Conservation (phyloP, 176 grass and related monocot genomes). For the Zoysia japonica region DNA sequence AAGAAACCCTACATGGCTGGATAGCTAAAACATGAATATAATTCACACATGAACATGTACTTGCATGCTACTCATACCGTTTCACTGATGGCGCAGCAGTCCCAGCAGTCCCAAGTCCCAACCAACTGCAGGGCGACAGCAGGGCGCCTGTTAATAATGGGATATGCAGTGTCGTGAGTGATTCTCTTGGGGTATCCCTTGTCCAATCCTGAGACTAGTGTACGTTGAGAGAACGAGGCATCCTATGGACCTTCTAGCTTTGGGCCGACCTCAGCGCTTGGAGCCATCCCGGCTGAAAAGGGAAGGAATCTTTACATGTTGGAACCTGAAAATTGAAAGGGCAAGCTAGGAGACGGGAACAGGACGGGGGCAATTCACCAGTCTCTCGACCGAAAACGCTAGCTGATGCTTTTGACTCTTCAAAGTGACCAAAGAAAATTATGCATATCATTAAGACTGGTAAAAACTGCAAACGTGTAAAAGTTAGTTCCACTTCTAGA, state of each 20-base stretch:
- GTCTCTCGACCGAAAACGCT: slow-evolving; percentile 9
- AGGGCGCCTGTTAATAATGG: slow-evolving; percentile 33
- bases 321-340: slow-evolving; percentile 5
- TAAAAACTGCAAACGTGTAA: not conserved
- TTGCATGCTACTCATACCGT: slow-evolving; percentile 28
- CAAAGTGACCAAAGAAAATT: not conserved
- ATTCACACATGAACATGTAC: not conserved
- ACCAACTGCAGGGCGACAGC: slow-evolving; percentile 29
- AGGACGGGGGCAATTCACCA: not conserved
- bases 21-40: no score
- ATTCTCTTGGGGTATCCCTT: slow-evolving; percentile 49
- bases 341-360: not conserved
- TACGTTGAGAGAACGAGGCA: slow-evolving; percentile 14
- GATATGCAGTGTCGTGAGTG: slow-evolving; percentile 36
- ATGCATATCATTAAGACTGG: not conserved
- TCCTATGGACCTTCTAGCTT: slow-evolving; percentile 26
- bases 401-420: not conserved
- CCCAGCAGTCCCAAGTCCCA: slow-evolving; percentile 16
- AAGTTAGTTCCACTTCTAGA: not conserved
- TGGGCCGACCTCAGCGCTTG: slow-evolving; percentile 32
- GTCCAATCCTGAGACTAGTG: slow-evolving; percentile 12
- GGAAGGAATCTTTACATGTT: slow-evolving; percentile 50
- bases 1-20: no score
- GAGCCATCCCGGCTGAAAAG: slow-evolving; percentile 47
- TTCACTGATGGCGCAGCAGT: slow-evolving; percentile 9